Percentiles rank a stretch among this genome's conserved stretches.
Conservation (phyloP, 2,329 filamentous ascomycete species). For the Fusarium veterinarium region DNA sequence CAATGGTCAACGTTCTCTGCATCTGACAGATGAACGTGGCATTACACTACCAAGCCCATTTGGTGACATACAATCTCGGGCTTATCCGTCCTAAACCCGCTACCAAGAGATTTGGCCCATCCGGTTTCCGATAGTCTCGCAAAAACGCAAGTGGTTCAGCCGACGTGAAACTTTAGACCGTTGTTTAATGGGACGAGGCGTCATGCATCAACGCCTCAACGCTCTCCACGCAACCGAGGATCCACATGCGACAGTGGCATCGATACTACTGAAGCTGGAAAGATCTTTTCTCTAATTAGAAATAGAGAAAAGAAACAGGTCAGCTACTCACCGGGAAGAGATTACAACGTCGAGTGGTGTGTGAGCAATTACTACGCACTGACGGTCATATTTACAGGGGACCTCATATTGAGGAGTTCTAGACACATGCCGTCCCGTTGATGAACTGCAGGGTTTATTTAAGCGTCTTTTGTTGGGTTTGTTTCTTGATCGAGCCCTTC, state of each 20-base stretch:
- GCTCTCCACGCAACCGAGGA: conserved; percentile 8
- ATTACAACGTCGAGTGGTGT: conserved; percentile 2
- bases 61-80: not conserved
- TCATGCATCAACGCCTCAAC: conserved; percentile 26
- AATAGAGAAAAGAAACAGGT: not conserved
- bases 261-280: conserved; percentile 1
- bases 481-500: conserved; percentile 1
- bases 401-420: conserved; percentile 7
- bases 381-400: conserved; percentile 3
- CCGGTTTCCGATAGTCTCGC: not conserved
- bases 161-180: conserved; percentile 3
- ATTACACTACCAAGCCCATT: not conserved
- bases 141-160: conserved; percentile 1
- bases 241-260: conserved; percentile 3
- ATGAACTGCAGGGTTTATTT: conserved; percentile 8
- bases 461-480: conserved; percentile 2
- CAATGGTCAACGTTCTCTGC: not conserved
- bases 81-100: conserved; percentile 6
- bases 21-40: not conserved
- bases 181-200: conserved; percentile 18
- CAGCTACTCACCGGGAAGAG: not conserved
- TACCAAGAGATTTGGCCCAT: conserved; percentile 13
- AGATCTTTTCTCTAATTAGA: not conserved
- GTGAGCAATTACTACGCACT: conserved; percentile 8
- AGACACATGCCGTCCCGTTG: conserved; percentile 18